Conservation (phyloP, 1,284 basidiomycete species). For the Stygiomarasmius scandens region DNA sequence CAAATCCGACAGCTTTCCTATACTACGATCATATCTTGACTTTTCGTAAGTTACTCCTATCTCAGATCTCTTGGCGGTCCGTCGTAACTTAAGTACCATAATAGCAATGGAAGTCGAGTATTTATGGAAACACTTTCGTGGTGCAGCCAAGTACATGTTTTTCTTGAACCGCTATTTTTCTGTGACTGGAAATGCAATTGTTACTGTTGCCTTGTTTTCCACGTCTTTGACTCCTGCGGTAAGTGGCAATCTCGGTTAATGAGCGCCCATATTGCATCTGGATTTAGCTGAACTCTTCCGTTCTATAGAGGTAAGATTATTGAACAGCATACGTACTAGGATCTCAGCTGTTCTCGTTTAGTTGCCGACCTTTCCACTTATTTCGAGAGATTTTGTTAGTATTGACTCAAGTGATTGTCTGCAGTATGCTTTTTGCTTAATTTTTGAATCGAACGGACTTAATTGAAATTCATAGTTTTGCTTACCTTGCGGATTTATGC, state of each 20-base stretch:
- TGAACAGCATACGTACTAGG: not conserved
- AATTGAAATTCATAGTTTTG: constrained; percentile 3
- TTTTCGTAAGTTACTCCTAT: not conserved
- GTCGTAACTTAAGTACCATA: too few species aligned
- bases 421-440: constrained; percentile 1
- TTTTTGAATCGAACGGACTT: not conserved
- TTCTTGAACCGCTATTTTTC: constrained; percentile 13
- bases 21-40: constrained; percentile 12
- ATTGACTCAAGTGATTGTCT: constrained; percentile 10
- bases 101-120: constrained; percentile 11
- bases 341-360: not conserved
- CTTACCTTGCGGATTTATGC: constrained; percentile 13
- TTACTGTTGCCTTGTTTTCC: constrained; percentile 9
- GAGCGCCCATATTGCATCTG: too few species aligned
- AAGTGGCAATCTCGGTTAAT: not conserved
- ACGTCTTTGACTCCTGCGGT: constrained; percentile 6
- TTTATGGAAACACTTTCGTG: constrained; percentile 6
- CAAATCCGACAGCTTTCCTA: constrained; percentile 2
- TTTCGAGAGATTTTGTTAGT: constrained; percentile 12
- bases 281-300: not conserved
- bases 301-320: not conserved
- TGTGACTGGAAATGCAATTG: constrained; percentile 2
- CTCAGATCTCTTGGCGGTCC: not conserved
- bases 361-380: constrained; percentile 10
- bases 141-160: constrained; percentile 3